phyloP scores from a whole-genome alignment of 2,329 filamentous ascomycete genomes.

The Hypoxylon sp. region DNA sequence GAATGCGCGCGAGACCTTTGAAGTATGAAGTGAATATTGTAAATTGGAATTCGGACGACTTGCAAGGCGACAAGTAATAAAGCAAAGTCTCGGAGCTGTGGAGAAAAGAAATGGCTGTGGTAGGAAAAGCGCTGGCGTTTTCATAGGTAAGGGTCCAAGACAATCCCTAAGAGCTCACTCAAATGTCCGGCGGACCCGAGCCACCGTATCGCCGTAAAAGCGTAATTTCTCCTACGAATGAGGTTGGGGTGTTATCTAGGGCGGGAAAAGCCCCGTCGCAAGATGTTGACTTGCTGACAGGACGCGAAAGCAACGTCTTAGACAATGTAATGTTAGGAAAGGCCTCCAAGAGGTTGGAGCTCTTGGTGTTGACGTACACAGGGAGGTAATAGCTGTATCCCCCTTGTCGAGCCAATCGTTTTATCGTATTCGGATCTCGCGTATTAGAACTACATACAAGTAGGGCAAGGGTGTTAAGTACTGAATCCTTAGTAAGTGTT shows the following conservation, averaged over 20 bases:
- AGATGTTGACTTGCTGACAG: conserved; percentile 25
- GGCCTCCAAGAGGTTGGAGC: conserved; percentile 19
- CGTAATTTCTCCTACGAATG: conserved; percentile 26
- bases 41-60: conserved; percentile 23
- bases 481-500: neutral
- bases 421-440: conserved; percentile 5
- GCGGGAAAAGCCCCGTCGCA: conserved; percentile 14
- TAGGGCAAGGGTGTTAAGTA: neutral
- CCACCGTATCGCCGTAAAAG: conserved; percentile 29
- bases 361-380: conserved; percentile 21
- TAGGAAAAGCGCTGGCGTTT: conserved; percentile 32
- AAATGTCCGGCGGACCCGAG: conserved; percentile 45
- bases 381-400: conserved; percentile 6
- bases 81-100: conserved; percentile 35
- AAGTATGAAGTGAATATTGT: conserved; percentile 27
- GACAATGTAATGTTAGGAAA: conserved; percentile 26
- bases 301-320: conserved; percentile 20
- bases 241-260: conserved; percentile 22
- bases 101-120: conserved; percentile 36
- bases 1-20: conserved; percentile 33
- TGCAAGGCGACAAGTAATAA: conserved; percentile 25
- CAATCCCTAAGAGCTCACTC: conserved; percentile 22
- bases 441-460: neutral
- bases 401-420: neutral
- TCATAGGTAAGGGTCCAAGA: conserved; percentile 42